Conservation (phyloP, 2,329 filamentous ascomycete genomes). For the Penicillium sp. region DNA sequence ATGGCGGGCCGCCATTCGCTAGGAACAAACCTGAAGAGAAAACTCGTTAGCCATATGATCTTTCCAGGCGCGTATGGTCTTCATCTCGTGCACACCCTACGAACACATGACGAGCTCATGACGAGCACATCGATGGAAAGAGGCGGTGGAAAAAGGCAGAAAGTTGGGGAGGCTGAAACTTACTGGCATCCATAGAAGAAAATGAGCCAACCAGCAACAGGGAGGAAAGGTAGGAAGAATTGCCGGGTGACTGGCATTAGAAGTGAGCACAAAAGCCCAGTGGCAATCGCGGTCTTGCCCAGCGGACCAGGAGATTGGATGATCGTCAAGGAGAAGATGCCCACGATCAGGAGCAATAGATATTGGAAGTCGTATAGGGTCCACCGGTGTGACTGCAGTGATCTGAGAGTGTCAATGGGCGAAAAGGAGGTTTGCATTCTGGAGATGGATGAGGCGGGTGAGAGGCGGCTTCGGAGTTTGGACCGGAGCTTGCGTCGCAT, state of each 20-base stretch:
- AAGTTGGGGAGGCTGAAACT: conserved; percentile 40
- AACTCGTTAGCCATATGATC: conserved; percentile 18
- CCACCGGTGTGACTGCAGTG: conserved; percentile 75
- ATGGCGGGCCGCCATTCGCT: conserved; percentile 85
- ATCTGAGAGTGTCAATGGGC: conserved; percentile 69
- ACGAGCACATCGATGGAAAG: too few species aligned
- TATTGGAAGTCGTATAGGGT: conserved; percentile 82
- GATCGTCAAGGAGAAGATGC: conserved; percentile 78
- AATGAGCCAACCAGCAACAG: conserved; percentile 79
- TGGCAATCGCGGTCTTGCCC: conserved; percentile 68
- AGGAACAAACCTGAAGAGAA: conserved; percentile 71
- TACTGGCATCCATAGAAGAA: conserved; percentile 94
- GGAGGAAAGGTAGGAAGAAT: conserved; percentile 83
- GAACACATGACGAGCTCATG: neutral
- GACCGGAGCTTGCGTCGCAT: conserved; percentile 65
- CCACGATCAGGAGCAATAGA: conserved; percentile 66
- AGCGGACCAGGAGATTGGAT: conserved; percentile 74
- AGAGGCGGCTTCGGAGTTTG: conserved; percentile 63
- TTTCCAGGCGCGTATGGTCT: conserved; percentile 2
- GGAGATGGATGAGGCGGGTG: conserved; percentile 68
- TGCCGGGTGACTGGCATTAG: conserved; percentile 81
- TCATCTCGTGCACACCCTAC: neutral
- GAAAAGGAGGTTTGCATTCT: conserved; percentile 78
- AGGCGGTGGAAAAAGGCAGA: neutral
- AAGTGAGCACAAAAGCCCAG: conserved; percentile 64